phyloP scores from a whole-genome alignment of 2,329 filamentous ascomycete species.

The Alternaria metachromatica region DNA sequence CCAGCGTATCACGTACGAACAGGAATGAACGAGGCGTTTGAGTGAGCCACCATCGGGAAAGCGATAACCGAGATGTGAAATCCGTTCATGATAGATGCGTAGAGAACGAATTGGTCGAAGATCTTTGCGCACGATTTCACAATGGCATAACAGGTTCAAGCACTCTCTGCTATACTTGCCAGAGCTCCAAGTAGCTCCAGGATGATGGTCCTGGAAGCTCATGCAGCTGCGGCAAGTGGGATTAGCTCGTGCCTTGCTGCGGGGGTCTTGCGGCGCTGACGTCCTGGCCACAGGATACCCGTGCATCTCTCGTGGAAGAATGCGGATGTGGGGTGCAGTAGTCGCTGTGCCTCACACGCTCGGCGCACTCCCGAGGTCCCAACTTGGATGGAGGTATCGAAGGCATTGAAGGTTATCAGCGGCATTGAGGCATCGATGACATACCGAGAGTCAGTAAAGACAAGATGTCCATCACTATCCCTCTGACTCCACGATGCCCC shows the following conservation, averaged over 20 bases:
- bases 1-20: conserved; percentile 10
- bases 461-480: not conserved
- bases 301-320: too few species aligned
- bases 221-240: conserved; percentile 13
- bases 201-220: conserved; percentile 10
- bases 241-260: conserved; percentile 17
- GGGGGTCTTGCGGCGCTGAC: conserved; percentile 31
- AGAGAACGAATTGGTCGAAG: not conserved
- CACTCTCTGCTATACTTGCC: conserved; percentile 18
- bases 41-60: not conserved
- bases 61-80: not conserved
- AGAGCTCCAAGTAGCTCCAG: conserved; percentile 12
- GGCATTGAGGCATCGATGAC: not conserved
- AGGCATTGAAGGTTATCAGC: not conserved
- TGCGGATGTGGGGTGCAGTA: too few species aligned
- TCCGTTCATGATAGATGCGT: not conserved
- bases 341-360: conserved; percentile 1
- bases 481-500: not conserved
- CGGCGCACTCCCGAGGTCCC: too few species aligned
- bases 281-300: too few species aligned
- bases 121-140: not conserved
- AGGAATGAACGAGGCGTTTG: not conserved
- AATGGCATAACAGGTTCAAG: not conserved
- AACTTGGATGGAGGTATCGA: not conserved
- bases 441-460: not conserved